Conservation (phyloP, 1,284 basidiomycete genomes). For the Trametes sp. region DNA sequence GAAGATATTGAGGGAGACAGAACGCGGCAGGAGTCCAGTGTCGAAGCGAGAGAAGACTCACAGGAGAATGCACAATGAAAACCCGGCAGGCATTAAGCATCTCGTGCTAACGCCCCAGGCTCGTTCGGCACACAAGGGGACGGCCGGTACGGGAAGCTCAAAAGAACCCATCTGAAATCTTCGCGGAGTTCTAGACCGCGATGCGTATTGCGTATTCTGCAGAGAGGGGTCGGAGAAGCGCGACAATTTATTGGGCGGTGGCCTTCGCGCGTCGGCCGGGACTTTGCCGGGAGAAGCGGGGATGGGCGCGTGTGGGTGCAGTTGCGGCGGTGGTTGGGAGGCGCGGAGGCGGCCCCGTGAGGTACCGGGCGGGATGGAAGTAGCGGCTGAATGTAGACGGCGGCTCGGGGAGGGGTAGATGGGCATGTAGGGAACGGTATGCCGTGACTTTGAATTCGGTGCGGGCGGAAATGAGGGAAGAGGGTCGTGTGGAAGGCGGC, state of each 20-base stretch:
- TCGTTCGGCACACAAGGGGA: neutral
- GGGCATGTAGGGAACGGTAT: neutral
- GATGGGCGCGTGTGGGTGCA: slow-evolving; percentile 7
- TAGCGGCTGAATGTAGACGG: slow-evolving; percentile 14
- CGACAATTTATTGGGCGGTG: neutral
- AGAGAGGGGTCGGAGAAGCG: neutral
- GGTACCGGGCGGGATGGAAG: too few species aligned
- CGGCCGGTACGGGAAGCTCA: neutral
- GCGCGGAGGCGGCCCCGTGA: neutral
- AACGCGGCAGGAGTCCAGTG: neutral
- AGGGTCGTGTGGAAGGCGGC: neutral
- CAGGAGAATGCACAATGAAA: neutral
- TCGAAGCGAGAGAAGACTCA: neutral
- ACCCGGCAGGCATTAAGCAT: neutral
- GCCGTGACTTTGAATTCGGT: neutral
- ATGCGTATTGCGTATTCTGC: too few species aligned
- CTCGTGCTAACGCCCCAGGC: neutral
- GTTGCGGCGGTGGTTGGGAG: neutral
- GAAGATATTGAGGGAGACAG: neutral
- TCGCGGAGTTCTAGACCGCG: neutral
- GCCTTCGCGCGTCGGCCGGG: neutral
- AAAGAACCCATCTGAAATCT: neutral
- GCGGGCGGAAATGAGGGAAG: slow-evolving; percentile 1
- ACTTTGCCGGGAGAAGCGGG: slow-evolving; percentile 6
- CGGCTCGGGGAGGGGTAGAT: neutral